Conservation (phyloP, 1,284 basidiomycete species). For the Schizophyllum amplum region DNA sequence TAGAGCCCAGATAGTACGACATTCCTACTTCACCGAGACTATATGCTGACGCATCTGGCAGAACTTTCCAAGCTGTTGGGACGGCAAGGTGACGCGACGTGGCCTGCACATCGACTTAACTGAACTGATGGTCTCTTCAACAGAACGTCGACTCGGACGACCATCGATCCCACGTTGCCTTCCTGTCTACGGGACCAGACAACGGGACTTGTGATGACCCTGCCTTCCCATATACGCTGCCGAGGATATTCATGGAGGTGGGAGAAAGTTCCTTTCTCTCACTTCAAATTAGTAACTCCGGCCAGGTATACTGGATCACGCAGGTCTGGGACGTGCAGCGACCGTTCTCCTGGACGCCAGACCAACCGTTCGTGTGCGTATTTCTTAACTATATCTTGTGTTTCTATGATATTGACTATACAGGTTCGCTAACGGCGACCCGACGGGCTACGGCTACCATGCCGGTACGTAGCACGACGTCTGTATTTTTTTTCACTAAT, state of each 20-base stretch:
- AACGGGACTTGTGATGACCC: constrained; percentile 35
- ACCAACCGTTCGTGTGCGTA: background rate
- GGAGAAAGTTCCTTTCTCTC: background rate
- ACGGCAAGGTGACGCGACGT: constrained; percentile 18
- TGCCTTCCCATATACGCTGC: constrained; percentile 31
- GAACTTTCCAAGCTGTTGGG: constrained; percentile 38
- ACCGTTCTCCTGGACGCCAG: background rate
- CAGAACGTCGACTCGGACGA: constrained; percentile 39
- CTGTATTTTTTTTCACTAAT: too few relatives aligned
- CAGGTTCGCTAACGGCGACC: constrained; percentile 14
- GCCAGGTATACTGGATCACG: background rate
- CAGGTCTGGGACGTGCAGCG: background rate
- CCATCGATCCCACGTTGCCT: constrained; percentile 47
- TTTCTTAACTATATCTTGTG: background rate
- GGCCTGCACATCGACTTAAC: background rate
- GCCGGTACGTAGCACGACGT: constrained; percentile 27
- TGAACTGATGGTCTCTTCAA: background rate
- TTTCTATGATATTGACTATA: background rate
- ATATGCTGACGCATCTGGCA: constrained; percentile 1
- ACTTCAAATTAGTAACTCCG: background rate
- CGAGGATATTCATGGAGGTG: constrained; percentile 40
- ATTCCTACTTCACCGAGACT: background rate
- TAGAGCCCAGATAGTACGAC: constrained; percentile 30
- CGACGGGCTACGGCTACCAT: constrained; percentile 44
- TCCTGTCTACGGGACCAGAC: constrained; percentile 33